Evolutionary conservation across 2,329 filamentous ascomycete genomes (phyloP).

Genomic region (Corinectria fuckeliana): DNA sequence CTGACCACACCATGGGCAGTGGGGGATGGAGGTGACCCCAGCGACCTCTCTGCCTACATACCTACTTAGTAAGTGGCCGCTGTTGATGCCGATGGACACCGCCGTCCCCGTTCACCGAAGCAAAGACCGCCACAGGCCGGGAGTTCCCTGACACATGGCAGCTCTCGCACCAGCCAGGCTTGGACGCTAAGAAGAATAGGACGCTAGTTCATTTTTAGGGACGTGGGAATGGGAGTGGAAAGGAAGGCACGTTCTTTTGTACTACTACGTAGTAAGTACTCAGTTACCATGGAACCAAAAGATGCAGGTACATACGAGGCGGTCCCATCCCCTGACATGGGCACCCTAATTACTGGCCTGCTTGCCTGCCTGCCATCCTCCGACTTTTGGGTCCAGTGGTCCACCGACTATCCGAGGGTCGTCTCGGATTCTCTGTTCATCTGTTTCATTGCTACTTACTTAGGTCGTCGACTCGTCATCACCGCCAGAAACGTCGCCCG

Average conservation of each 20-base stretch:
- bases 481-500: neutral
- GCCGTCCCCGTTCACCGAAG: neutral
- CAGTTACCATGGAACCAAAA: slow-evolving; percentile 36
- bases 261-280: slow-evolving; percentile 8
- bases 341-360: slow-evolving; percentile 19
- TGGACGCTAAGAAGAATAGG: neutral
- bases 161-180: neutral
- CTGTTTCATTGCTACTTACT: slow-evolving; percentile 14
- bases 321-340: slow-evolving; percentile 38
- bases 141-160: neutral
- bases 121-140: neutral
- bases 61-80: too few relatives aligned
- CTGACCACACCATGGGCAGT: neutral
- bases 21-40: too few relatives aligned
- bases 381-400: neutral
- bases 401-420: neutral
- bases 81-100: neutral
- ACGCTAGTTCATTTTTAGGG: neutral
- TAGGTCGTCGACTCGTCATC: slow-evolving; percentile 14
- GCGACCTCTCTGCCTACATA: too few relatives aligned
- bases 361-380: neutral
- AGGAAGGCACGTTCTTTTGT: slow-evolving; percentile 6
- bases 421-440: slow-evolving; percentile 13
- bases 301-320: slow-evolving; percentile 38
- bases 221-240: slow-evolving; percentile 15